These are phyloP conservation scores for Phoma sp. DNA, from an alignment of 2,329 filamentous ascomycete genomes.

Conservation along the genomic window DNA sequence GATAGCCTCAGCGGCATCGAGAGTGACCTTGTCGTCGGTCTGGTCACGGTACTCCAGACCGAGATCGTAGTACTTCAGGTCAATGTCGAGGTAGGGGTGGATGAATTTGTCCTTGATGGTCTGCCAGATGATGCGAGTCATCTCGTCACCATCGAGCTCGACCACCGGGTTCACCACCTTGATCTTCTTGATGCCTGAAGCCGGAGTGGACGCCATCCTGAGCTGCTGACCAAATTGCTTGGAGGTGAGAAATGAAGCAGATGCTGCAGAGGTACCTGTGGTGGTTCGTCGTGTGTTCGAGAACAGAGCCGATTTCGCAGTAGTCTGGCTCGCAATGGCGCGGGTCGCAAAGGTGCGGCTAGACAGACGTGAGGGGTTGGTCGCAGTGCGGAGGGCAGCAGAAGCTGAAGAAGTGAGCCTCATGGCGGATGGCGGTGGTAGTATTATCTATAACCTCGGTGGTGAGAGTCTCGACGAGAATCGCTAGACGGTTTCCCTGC, in stretches of 20 bases:
- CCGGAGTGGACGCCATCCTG: constrained; percentile 49
- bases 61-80: constrained; percentile 97
- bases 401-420: constrained; percentile 36
- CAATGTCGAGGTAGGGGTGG: constrained; percentile 92
- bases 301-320: constrained; percentile 33
- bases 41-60: constrained; percentile 93
- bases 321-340: constrained; percentile 31
- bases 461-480: constrained; percentile 20
- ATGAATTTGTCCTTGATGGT: constrained; percentile 99
- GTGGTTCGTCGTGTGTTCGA: constrained; percentile 25
- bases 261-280: constrained; percentile 15
- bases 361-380: constrained; percentile 26
- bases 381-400: constrained; percentile 34
- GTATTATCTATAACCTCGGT: constrained; percentile 37
- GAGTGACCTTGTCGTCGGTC: constrained; percentile 94
- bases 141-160: constrained; percentile 92
- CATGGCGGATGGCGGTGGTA: constrained; percentile 31
- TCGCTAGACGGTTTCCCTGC: constrained; percentile 17
- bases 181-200: constrained; percentile 90
- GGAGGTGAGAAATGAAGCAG: constrained; percentile 6
- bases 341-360: constrained; percentile 39
- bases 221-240: constrained; percentile 22
- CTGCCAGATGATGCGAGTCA: constrained; percentile 99
- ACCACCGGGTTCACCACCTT: constrained; percentile 99
- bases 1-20: constrained; percentile 95